Evolutionary conservation across 2,329 filamentous ascomycete species (phyloP).

Genomic region (Podosphaera xanthii): DNA sequence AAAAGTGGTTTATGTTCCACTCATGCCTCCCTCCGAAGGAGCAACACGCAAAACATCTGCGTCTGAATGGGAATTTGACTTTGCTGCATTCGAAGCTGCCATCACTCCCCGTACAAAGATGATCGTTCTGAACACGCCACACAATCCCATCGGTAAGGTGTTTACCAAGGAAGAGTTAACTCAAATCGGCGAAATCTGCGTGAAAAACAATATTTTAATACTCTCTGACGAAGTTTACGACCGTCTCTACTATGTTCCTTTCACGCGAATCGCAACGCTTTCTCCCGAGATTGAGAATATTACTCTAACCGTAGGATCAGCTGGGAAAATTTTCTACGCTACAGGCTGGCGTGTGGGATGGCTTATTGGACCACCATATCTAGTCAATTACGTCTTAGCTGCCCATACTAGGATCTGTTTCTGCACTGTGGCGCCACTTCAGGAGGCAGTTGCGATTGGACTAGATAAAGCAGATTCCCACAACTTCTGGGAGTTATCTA

Average conservation of each 20-base stretch:
- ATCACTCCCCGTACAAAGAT: slow-evolving; percentile 82
- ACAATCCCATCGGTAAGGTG: slow-evolving; percentile 95
- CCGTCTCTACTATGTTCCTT: slow-evolving; percentile 81
- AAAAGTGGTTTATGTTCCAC: slow-evolving; percentile 83
- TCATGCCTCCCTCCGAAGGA: slow-evolving; percentile 69
- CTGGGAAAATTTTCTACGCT: slow-evolving; percentile 95
- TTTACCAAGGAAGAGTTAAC: slow-evolving; percentile 67
- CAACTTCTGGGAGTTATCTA: slow-evolving; percentile 70
- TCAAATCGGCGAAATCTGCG: slow-evolving; percentile 66
- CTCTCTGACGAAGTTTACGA: slow-evolving; percentile 89
- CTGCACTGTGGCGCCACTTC: slow-evolving; percentile 74
- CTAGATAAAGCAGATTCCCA: slow-evolving; percentile 73
- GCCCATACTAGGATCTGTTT: slow-evolving; percentile 96
- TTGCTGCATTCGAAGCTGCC: slow-evolving; percentile 55
- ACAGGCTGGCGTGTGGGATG: slow-evolving; percentile 94
- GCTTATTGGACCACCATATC: slow-evolving; percentile 68
- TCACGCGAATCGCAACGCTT: slow-evolving; percentile 75
- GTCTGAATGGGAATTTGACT: slow-evolving; percentile 70
- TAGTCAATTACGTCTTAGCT: slow-evolving; percentile 78
- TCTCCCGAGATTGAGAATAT: slow-evolving; percentile 73
- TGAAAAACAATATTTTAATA: slow-evolving; percentile 86
- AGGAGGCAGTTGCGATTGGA: slow-evolving; percentile 82
- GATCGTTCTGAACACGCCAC: slow-evolving; percentile 71
- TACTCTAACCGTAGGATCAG: slow-evolving; percentile 83
- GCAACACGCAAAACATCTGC: slow-evolving; percentile 61